Conservation (phyloP, 768 basidiomycete genomes). For the Cubamyces sp. region DNA sequence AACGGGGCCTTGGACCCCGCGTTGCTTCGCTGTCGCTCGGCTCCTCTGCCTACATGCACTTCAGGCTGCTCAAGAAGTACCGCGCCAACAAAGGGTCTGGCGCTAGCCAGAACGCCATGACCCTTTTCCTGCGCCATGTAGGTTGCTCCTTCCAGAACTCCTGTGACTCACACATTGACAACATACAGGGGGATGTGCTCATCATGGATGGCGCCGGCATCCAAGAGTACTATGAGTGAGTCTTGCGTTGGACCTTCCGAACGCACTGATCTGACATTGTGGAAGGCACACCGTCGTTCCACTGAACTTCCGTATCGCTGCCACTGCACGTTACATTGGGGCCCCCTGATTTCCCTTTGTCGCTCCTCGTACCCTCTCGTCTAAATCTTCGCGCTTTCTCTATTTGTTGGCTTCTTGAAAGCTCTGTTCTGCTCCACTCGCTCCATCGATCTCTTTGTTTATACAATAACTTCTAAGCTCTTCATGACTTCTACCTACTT, state of each 20-base stretch:
- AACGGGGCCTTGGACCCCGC: constrained; percentile 69
- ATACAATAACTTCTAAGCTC: too few species aligned
- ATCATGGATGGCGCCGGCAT: constrained; percentile 76
- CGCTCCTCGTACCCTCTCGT: background rate
- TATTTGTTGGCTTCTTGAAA: background rate
- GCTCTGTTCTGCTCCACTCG: too few species aligned
- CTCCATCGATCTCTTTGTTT: too few species aligned
- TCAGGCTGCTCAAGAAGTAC: constrained; percentile 53
- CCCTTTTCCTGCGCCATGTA: constrained; percentile 70
- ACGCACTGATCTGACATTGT: constrained; percentile 8
- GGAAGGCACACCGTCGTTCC: constrained; percentile 76
- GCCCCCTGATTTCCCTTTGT: constrained; percentile 2
- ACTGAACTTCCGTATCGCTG: constrained; percentile 76
- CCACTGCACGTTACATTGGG: constrained; percentile 72
- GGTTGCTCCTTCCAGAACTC: constrained; percentile 22
- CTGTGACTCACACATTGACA: background rate
- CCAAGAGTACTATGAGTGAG: constrained; percentile 75
- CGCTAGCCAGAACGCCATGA: constrained; percentile 45
- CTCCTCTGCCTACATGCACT: constrained; percentile 79
- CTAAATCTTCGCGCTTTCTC: background rate
- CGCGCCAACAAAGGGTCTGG: constrained; percentile 35
- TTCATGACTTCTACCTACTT: background rate
- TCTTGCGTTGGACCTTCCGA: background rate
- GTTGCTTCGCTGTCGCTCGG: constrained; percentile 81
- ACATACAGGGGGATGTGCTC: constrained; percentile 72